Base-by-base conservation (phyloP, 352 stramenopile genomes). In the Globisporangium camurandrum region DNA sequence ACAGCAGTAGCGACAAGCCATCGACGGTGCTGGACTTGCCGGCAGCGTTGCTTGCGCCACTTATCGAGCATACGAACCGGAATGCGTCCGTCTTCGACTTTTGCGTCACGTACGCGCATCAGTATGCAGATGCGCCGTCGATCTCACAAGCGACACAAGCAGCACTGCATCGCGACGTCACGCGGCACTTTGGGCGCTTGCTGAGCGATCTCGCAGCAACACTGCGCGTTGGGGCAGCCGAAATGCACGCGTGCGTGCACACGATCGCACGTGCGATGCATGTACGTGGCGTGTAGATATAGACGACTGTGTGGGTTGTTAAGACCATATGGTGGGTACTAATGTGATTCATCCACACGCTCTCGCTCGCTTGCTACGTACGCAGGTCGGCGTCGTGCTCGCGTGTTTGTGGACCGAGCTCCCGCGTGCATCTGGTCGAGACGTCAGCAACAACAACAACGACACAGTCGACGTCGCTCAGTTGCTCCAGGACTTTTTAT, bases 401-500 rank as follows among this genome's bases (percentile, higher is more conserved):
- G 51, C 64, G 16, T 56, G 66, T 26, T 47, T 84, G 34, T 80
- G 67, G 39, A 56, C 55, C n/a, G 57, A 62, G 36, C 27, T 34
- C 22, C 48, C 30, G 58, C 63, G 40, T 20, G 51, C 54, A 41
- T n/a, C n/a, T n/a, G n/a, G n/a, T n/a, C n/a, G n/a, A n/a, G n/a
- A n/a, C n/a, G 36, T 10, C 10, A 22, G 14, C 12, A 19, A 2
- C 36, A 19, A 22, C n/a, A 22, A 17, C 12, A 8, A 38, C n/a
- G 14, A 49, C 37, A 46, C 40, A 22, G 12, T 61, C 20, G 43
- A 51, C 38, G 26, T 61, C 34, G 19, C 41, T 10, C 16, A 20
- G 4, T 46, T 79, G 36, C 48, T 86, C 9, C 73, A 85, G 27
- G 55, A 64, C 11, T 72, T 74, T 23, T 61, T 91, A 17, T 51